Evolutionary conservation across 192 early-diverging fungal species (phyloP).

Genomic region (Bifiguratus adelaidae): DNA sequence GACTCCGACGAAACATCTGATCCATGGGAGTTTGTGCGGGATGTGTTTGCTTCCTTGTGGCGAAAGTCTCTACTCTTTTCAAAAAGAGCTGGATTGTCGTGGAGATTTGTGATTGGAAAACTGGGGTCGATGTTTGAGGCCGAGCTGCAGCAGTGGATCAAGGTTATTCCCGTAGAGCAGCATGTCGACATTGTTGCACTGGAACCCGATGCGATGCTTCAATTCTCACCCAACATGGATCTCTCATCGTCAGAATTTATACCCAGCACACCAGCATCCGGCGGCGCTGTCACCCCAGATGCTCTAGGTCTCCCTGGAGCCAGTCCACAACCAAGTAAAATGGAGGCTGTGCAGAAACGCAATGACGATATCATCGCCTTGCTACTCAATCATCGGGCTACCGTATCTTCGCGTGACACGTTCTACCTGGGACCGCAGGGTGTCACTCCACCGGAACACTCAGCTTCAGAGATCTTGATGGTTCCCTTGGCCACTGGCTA

Average conservation of each 20-base stretch:
- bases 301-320: constrained; percentile 2
- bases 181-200: constrained; percentile 14
- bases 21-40: neutral
- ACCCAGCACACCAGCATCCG: neutral
- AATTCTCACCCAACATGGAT: constrained; percentile 2
- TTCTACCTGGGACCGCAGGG: no score
- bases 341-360: constrained; percentile 21
- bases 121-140: constrained; percentile 31
- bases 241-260: neutral
- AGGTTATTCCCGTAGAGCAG: constrained; percentile 7
- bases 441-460: no score
- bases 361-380: no score
- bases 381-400: constrained; percentile 37
- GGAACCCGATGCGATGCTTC: constrained; percentile 18
- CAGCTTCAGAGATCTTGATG: constrained; percentile 24
- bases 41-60: constrained; percentile 32
- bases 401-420: no score
- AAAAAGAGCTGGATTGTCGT: constrained; percentile 22
- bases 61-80: constrained; percentile 20
- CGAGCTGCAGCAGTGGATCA: constrained; percentile 25
- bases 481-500: constrained; percentile 38
- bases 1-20: neutral
- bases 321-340: neutral
- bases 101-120: constrained; percentile 38
- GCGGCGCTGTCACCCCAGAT: constrained; percentile 2